These are phyloP conservation scores for Dactylellina cionopaga DNA, from an alignment of 2,329 filamentous ascomycete genomes.

Conservation along the genomic window DNA sequence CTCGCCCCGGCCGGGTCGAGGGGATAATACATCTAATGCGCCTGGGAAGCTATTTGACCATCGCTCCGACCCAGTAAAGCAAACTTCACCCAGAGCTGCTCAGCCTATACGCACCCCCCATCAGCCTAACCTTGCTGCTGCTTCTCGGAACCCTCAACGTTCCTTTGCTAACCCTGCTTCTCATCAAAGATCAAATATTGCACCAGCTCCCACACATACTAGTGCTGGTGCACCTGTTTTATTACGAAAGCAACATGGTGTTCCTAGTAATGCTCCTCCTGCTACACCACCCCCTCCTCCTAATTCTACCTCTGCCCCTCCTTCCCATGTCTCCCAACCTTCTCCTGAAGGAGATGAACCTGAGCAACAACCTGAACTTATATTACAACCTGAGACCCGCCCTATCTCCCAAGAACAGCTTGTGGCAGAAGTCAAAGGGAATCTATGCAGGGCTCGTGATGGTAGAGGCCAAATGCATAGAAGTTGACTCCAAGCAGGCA, in stretches of 20 bases:
- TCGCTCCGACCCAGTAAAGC: constrained; percentile 17
- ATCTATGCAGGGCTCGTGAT: constrained; percentile 85
- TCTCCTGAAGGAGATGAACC: constrained; percentile 24
- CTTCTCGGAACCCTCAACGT: neutral
- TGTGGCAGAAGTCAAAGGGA: constrained; percentile 81
- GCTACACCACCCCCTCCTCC: neutral
- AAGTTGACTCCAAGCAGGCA: constrained; percentile 75
- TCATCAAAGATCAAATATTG: neutral
- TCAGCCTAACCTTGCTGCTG: constrained; percentile 9
- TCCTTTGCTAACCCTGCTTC: neutral
- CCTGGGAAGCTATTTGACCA: constrained; percentile 23
- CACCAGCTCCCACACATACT: too few relatives aligned
- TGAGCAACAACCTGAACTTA: constrained; percentile 59
- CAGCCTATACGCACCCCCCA: neutral
- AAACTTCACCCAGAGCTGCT: neutral
- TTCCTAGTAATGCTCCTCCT: neutral
- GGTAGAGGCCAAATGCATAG: constrained; percentile 87
- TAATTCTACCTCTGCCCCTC: constrained; percentile 2
- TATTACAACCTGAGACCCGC: constrained; percentile 71
- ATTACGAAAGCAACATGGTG: constrained; percentile 20
- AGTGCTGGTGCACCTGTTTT: neutral
- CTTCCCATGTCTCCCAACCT: too few relatives aligned
- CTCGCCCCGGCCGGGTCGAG: constrained; percentile 9
- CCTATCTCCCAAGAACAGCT: constrained; percentile 81
- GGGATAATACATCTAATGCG: constrained; percentile 5